These are phyloP conservation scores for Hemisphaericaspora nanyangensis DNA, from an alignment of 805 yeast species.

Conservation along the genomic window DNA sequence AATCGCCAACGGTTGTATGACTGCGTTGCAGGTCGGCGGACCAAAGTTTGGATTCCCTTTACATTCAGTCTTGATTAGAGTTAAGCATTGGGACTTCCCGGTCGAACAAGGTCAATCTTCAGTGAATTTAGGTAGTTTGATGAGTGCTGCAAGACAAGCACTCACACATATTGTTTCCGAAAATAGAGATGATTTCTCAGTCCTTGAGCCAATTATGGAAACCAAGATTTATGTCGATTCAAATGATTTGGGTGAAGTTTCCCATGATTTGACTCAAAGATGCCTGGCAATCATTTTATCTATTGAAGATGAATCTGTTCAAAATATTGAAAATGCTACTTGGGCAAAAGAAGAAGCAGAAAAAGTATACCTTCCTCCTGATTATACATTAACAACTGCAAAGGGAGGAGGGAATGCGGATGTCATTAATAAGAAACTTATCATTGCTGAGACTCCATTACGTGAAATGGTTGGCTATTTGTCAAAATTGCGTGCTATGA, in stretches of 20 bases:
- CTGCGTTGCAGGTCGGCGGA: slow-evolving; percentile 68
- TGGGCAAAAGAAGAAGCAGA: slow-evolving; percentile 59
- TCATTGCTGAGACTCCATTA: slow-evolving; percentile 81
- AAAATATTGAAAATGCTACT: slow-evolving; percentile 30
- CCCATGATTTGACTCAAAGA: slow-evolving; percentile 77
- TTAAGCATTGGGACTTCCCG: slow-evolving; percentile 53
- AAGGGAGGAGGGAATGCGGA: slow-evolving; percentile 4
- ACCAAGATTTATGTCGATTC: slow-evolving; percentile 64
- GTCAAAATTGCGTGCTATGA: slow-evolving; percentile 69
- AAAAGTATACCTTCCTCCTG: slow-evolving; percentile 69
- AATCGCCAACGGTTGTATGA: slow-evolving; percentile 54
- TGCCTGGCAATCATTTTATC: slow-evolving; percentile 72
- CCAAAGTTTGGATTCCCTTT: slow-evolving; percentile 52
- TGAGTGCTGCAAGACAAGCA: slow-evolving; percentile 42
- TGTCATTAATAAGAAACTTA: slow-evolving; percentile 46
- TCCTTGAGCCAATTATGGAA: slow-evolving; percentile 87
- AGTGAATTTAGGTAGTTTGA: slow-evolving; percentile 36
- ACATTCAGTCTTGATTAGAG: slow-evolving; percentile 55
- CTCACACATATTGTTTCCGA: slow-evolving; percentile 20
- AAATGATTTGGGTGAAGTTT: slow-evolving; percentile 73
- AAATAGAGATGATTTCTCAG: slow-evolving; percentile 35
- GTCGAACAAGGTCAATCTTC: slow-evolving; percentile 40
- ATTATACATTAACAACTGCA: slow-evolving; percentile 48
- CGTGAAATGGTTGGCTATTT: slow-evolving; percentile 89
- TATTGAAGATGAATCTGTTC: slow-evolving; percentile 59